A percentile compares a stretch with the other conserved stretches of the same genome.
Conservation (phyloP, 345 rosid genomes). For the Aquilaria malaccensis region DNA sequence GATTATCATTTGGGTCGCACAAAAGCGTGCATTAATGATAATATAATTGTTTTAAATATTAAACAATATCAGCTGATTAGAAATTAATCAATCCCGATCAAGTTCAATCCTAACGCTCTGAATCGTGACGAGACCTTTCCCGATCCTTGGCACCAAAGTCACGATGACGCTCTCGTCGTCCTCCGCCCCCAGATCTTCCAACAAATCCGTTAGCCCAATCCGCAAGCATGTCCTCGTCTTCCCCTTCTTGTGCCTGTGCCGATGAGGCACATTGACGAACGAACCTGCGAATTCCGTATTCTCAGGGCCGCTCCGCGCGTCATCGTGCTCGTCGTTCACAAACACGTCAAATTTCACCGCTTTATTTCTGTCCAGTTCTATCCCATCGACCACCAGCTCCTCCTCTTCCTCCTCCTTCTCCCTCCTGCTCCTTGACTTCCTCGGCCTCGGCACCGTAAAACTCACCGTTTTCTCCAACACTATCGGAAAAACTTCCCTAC, state of each 20-base stretch:
- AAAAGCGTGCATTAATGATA: not conserved
- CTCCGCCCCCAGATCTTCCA: constrained; percentile 47
- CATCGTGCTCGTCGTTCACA: constrained; percentile 37
- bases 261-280: constrained; percentile 48
- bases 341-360: constrained; percentile 46
- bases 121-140: constrained; percentile 20
- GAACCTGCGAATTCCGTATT: constrained; percentile 54
- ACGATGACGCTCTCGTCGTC: constrained; percentile 43
- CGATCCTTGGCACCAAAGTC: constrained; percentile 39
- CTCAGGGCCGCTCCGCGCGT: constrained; percentile 16
- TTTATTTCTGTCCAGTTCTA: constrained; percentile 30
- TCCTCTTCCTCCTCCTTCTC: constrained; percentile 61
- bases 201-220: constrained; percentile 38
- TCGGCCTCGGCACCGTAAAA: constrained; percentile 34
- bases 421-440: constrained; percentile 34
- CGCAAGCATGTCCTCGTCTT: constrained; percentile 29
- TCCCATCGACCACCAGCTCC: constrained; percentile 33
- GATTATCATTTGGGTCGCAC: not conserved
- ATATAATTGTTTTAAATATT: not conserved
- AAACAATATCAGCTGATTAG: no score
- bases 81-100: constrained; percentile 13
- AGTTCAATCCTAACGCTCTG: constrained; percentile 39
- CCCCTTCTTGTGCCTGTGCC: constrained; percentile 33
- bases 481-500: constrained; percentile 20
- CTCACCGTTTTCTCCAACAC: constrained; percentile 26